A percentile compares a stretch with the other conserved stretches of the same genome.
These are phyloP conservation scores for Candida ponderosae DNA, from an alignment of 805 yeast genomes.

Conservation along the genomic window DNA sequence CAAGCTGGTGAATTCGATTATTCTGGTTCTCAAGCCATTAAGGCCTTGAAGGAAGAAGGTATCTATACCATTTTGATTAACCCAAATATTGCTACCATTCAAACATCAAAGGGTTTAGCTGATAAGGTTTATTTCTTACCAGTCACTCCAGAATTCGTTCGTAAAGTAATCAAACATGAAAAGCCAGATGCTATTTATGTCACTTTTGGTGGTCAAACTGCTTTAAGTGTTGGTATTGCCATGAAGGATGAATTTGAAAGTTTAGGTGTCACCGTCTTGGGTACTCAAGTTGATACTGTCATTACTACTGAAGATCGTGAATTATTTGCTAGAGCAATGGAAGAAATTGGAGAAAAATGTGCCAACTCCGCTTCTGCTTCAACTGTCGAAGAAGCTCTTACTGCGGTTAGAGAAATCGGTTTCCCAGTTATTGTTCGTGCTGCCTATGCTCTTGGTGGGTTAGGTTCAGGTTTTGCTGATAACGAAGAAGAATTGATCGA, in stretches of 20 bases:
- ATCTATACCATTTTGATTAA: conserved; percentile 92
- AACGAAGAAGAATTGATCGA: conserved; percentile 76
- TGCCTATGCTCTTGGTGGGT: conserved; percentile 95
- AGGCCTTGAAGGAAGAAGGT: conserved; percentile 96
- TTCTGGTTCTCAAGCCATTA: conserved; percentile 98
- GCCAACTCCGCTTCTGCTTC: conserved; percentile 88
- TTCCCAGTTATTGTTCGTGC: conserved; percentile 97
- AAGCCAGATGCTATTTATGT: conserved; percentile 95
- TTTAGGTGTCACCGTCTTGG: conserved; percentile 89
- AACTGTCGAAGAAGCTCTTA: conserved; percentile 71
- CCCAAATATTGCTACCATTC: conserved; percentile 98
- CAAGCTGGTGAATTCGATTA: conserved; percentile 99
- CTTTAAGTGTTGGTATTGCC: conserved; percentile 89
- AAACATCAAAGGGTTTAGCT: conserved; percentile 95
- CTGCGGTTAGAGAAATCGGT: conserved; percentile 80
- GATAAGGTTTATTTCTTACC: conserved; percentile 97
- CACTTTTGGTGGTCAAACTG: conserved; percentile 99
- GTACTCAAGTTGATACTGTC: conserved; percentile 93
- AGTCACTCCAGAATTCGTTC: conserved; percentile 93
- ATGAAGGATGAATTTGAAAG: conserved; percentile 91
- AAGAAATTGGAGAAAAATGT: conserved; percentile 90
- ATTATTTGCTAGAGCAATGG: conserved; percentile 89
- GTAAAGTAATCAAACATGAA: conserved; percentile 91
- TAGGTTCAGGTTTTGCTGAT: conserved; percentile 96
- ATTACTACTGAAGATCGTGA: conserved; percentile 98